Evolutionary conservation across 352 stramenopile genomes (phyloP), one percentile per base, ranked within the genome.

Genomic region (Aphanomyces invadans): DNA sequence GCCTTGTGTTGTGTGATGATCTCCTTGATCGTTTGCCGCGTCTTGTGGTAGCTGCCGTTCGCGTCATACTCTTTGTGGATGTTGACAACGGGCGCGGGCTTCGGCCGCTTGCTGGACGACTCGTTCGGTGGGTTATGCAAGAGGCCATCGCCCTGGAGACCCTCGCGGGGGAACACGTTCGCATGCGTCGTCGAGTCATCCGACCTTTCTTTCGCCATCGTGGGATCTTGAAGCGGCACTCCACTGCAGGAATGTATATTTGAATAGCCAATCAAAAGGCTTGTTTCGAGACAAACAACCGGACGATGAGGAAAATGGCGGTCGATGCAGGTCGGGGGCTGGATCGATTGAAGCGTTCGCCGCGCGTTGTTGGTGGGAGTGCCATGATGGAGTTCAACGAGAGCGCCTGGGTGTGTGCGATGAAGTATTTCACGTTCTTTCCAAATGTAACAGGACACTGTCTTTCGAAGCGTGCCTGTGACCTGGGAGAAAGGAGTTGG

Each of bases 1-100:
- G 75, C 71, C 17, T 65, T 75, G 69, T 89, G 76, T 5, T 75
- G 71, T 39, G 82, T 77, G 12, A 72, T 77, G 38, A 90, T 66
- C 25, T 60, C 70, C 2, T 79, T 59, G 56, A 92, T 71, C 12
- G 76, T 88, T 33, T 33, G 53, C n/a, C 76, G 72, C n/a, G 80
- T 74, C 31, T 73, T 71, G 31, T 66, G 67, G 49, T 89, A 82
- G 39, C 76, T 87, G 7, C 42, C 68, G 15, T 70, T 67, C 51
- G 72, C 76, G 45, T 72, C 55, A 54, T 81, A 87, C 69, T 91
- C 81, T 11, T 73, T 73, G 4, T 61, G 32, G 31, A 82, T 77
- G 56, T 90, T 79, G 4, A 88, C 48, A 45, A 78, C 71, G 12
- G 80, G 78, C 31, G 80, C 75, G 11, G 49, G 49, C 23, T 57